These are phyloP conservation scores for Starmerella floricola DNA, from an alignment of 805 yeast species.

Conservation along the genomic window DNA sequence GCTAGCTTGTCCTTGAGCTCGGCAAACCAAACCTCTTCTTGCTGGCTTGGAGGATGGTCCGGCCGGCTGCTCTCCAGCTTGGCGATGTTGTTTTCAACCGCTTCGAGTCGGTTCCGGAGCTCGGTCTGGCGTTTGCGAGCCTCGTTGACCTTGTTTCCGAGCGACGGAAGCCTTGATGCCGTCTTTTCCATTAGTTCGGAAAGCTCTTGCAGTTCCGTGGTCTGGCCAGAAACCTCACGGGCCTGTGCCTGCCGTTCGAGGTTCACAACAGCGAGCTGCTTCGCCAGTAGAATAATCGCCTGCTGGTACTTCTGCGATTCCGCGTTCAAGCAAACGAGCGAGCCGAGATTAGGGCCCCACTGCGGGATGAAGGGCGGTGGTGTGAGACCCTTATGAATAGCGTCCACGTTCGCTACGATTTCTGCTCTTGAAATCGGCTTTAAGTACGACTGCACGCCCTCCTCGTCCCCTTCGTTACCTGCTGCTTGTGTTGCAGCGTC, in stretches of 20 bases:
- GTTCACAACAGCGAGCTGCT: slow-evolving; percentile 31
- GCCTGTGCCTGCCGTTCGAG: slow-evolving; percentile 33
- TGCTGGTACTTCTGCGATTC: slow-evolving; percentile 20
- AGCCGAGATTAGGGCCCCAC: slow-evolving; percentile 20
- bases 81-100: slow-evolving; percentile 25
- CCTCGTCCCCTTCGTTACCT: background rate
- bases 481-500: no score
- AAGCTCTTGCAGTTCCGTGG: slow-evolving; percentile 26
- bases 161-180: slow-evolving; percentile 2
- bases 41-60: slow-evolving; percentile 29
- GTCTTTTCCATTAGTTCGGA: slow-evolving; percentile 15
- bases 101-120: slow-evolving; percentile 27
- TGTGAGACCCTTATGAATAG: background rate
- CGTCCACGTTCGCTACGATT: background rate
- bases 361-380: slow-evolving; percentile 3
- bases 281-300: slow-evolving; percentile 26
- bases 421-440: background rate
- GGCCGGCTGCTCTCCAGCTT: slow-evolving; percentile 15
- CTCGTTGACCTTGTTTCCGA: slow-evolving; percentile 19
- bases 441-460: background rate
- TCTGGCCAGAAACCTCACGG: slow-evolving; percentile 34
- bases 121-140: slow-evolving; percentile 27
- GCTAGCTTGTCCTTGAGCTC: slow-evolving; percentile 31
- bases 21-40: slow-evolving; percentile 38
- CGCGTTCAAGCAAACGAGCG: slow-evolving; percentile 21